A percentile compares a stretch with the other conserved stretches of the same genome.
Conservation (phyloP, 192 early-diverging fungal species). For the Lobosporangium transversale region DNA sequence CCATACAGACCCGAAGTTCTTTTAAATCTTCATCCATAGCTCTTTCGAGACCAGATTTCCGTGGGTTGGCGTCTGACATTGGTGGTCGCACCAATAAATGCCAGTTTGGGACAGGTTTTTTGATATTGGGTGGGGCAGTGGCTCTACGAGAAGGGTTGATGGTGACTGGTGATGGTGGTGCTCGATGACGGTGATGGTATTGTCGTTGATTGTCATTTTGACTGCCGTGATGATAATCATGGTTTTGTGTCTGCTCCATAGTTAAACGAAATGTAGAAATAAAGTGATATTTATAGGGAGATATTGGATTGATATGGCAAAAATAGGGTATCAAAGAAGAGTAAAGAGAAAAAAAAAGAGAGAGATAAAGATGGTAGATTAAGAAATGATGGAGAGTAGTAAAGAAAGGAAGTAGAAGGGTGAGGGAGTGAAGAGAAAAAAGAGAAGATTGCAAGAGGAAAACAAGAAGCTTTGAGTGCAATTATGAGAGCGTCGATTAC, state of each 20-base stretch:
- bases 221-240: too few species aligned
- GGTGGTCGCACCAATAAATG: constrained; percentile 35
- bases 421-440: background rate
- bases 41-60: constrained; percentile 46
- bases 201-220: too few species aligned
- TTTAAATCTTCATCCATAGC: constrained; percentile 66
- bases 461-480: too few species aligned
- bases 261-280: too few species aligned
- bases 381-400: background rate
- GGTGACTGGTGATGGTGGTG: background rate
- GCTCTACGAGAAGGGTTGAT: constrained; percentile 37
- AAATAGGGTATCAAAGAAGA: background rate
- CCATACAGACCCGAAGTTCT: constrained; percentile 70
- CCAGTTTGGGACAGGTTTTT: constrained; percentile 45
- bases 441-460: background rate
- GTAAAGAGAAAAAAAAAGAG: background rate
- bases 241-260: too few species aligned
- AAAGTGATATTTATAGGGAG: too few species aligned
- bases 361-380: background rate
- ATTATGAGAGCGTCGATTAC: too few species aligned
- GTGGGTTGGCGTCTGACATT: constrained; percentile 40
- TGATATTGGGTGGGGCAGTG: background rate
- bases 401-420: constrained; percentile 1
- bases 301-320: too few species aligned
- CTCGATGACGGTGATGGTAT: too few species aligned